Evolutionary conservation across 2,329 filamentous ascomycete genomes (phyloP), one percentile per base, ranked within the genome.

Genomic region (Exserohilum rostratum): DNA sequence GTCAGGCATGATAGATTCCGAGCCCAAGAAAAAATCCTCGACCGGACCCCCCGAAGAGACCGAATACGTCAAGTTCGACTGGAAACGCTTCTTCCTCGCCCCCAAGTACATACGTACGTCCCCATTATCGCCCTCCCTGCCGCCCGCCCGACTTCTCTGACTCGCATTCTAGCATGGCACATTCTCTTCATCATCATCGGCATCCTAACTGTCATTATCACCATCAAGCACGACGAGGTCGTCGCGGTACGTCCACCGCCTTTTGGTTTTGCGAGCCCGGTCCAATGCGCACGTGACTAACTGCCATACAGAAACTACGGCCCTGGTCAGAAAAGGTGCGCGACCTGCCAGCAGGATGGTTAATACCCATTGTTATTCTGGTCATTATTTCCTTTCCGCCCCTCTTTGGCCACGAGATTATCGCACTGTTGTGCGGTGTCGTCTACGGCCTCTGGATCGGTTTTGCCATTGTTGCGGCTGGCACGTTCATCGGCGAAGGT

Each of bases 101-200:
- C 69, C 68, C 20, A 74, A 73, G 49, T 73, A 74, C 58, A 69
- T 74, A 61, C 70, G 71, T 73, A 66, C 37, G 70, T 44, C 27
- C 9, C 7, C 33, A 34, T 4, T 34, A 15, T 30, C 33, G 20
- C 33, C n/a, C 27, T 6, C 25, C 50, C 39, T 17, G 6, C 25
- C 18, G 22, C 15, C 7, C 25, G 4, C 37, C 10, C n/a, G 12
- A 25, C 35, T 6, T 17, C 17, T 27, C 61, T 65, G 47, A 67
- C 49, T 40, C 34, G 33, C 33, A 31, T n/a, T 18, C 9, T 50
- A 74, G 71, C 70, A 58, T 71, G 65, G 65, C 69, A 73, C 46
- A 65, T 74, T 9, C 55, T 74, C 29, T 60, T 64, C 10, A 69
- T 74, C 22, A 46, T 43, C 1, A 65, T 72, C 34, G 46, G 61